Evolutionary conservation across 805 yeast genomes (phyloP), one percentile per base, ranked within the genome.

Genomic region (Yamadazyma paraphyllophila): DNA sequence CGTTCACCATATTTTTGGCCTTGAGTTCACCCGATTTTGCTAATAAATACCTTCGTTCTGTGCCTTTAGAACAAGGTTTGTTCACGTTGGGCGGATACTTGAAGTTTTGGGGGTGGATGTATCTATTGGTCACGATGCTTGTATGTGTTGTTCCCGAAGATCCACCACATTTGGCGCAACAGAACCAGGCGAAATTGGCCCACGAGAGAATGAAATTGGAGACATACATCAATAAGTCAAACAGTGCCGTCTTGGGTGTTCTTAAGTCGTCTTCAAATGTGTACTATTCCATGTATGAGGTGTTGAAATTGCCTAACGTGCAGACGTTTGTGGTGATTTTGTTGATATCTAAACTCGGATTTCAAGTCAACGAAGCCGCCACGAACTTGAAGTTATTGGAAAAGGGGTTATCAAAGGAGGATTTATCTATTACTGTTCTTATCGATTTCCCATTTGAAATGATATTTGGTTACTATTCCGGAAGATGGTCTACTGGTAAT

Each of bases 371-470:
- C 58, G 99, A 94, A 64, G 90, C 94, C 7, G 97, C 96, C 25
- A 94, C 98, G 1, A 92, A 92, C 60, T 76, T 94, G 55, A 94
- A 92, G 62, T 71, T 94, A 16, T 69, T 94, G 5, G 99, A 94
- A 61, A 85, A 84, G 57, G 99, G 99, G 0, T 81, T 94, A 37
- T 82, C 94, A 33, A 88, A 91, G 61, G 99, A 94, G 63, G 98
- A 94, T 60, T 69, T 94, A 33, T 95, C 98, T 1, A 79, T 94
- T 15, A 88, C 97, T 0, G 98, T 92, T 0, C 67, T 94, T 38
- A 88, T 94, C 40, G 97, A 94, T 62, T 94, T 94, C 65, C 99
- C 99, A 9, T 90, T 94, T 63, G 98, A 94, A 62, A 85, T 94
- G 61, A 67, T 92, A 2, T 92, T 94, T 66, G 98, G 99, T 1